Percentiles rank a stretch among this genome's conserved stretches.
Conservation (phyloP, 83 land plant genomes). For the Diphasiastrum complanatum region DNA sequence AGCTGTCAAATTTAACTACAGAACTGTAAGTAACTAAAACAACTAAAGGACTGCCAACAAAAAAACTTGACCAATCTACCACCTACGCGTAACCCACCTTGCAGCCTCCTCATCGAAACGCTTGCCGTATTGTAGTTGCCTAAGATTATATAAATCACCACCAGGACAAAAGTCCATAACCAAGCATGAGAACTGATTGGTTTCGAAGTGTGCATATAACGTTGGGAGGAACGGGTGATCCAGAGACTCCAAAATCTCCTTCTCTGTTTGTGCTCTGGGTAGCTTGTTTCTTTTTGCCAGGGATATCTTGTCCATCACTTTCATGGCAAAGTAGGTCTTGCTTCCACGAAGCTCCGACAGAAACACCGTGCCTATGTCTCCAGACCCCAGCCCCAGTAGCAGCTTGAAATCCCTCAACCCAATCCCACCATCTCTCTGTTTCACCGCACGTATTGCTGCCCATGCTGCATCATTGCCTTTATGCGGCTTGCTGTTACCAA, state of each 20-base stretch:
- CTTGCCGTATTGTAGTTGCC: constrained; percentile 7
- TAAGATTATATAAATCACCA: constrained; percentile 11
- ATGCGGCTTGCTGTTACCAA: constrained; percentile 18
- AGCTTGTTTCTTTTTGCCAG: constrained; percentile 10
- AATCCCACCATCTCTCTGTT: constrained; percentile 2
- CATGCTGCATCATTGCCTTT: constrained; percentile 10
- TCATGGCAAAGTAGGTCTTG: constrained; percentile 6
- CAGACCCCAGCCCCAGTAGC: constrained; percentile 9
- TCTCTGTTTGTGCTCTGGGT: constrained; percentile 8
- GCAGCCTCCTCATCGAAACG: constrained; percentile 13
- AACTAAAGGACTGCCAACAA: neutral
- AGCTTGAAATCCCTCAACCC: constrained; percentile 9
- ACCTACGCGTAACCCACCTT: neutral
- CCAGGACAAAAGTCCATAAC: constrained; percentile 21
- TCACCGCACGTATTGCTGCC: constrained; percentile 6
- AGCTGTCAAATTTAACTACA: neutral
- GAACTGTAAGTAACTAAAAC: neutral
- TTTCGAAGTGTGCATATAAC: constrained; percentile 5
- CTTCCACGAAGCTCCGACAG: neutral
- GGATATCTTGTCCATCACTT: constrained; percentile 15
- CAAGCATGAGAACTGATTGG: constrained; percentile 3
- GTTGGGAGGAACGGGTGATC: constrained; percentile 16
- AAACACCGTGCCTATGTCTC: neutral
- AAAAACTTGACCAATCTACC: neutral
- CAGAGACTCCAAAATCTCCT: constrained; percentile 9